A percentile compares a stretch with the other conserved stretches of the same genome.
Conservation (phyloP, 1,284 basidiomycete genomes). For the Kwoniella shivajii region DNA sequence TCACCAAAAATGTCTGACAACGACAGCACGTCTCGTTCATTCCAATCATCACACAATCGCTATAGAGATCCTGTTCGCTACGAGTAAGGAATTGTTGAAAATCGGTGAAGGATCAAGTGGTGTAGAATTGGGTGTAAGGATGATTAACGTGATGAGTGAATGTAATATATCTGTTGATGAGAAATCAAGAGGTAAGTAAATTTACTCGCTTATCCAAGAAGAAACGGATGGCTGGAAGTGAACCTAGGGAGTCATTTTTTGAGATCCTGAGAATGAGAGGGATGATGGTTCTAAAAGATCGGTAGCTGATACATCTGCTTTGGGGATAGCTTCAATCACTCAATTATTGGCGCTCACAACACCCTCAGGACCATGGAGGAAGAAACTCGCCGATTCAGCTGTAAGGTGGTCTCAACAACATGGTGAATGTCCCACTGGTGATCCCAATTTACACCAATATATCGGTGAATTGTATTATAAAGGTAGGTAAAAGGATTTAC, state of each 20-base stretch:
- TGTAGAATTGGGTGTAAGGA: constrained; percentile 72
- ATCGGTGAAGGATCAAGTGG: constrained; percentile 83
- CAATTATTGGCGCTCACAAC: constrained; percentile 57
- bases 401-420: constrained; percentile 73
- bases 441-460: constrained; percentile 81
- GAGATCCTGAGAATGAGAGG: too few species aligned
- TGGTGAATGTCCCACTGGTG: constrained; percentile 76
- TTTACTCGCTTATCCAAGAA: background rate
- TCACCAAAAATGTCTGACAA: constrained; percentile 92
- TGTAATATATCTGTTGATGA: constrained; percentile 71
- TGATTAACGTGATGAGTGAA: constrained; percentile 77
- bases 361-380: constrained; percentile 55
- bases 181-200: constrained; percentile 63
- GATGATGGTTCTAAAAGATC: too few species aligned
- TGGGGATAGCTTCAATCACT: constrained; percentile 46
- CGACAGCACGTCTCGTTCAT: constrained; percentile 79
- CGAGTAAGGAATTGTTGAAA: constrained; percentile 80
- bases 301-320: background rate
- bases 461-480: constrained; percentile 83
- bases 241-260: too few species aligned
- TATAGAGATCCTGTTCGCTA: constrained; percentile 84
- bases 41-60: constrained; percentile 75
- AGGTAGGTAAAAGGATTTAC: constrained; percentile 59
- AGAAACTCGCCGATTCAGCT: constrained; percentile 55
- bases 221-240: too few species aligned